Conservation (phyloP, 441 rosid species). For the Arabidopsis lyrata region DNA sequence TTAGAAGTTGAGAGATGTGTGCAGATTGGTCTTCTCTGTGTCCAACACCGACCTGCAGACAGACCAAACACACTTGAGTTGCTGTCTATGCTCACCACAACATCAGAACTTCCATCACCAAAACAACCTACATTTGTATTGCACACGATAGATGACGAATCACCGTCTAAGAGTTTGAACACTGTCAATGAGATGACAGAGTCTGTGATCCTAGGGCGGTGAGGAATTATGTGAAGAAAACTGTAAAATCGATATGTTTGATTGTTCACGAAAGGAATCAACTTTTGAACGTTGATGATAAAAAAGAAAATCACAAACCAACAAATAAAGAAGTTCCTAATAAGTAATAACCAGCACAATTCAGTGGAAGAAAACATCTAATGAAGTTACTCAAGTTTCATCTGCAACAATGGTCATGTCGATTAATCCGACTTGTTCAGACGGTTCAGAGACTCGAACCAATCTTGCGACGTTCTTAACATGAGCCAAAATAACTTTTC, state of each 20-base stretch:
- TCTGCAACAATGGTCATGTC: neutral
- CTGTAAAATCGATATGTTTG: neutral
- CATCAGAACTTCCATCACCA: slow-evolving; percentile 33
- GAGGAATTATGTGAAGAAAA: neutral
- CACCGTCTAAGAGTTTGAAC: neutral
- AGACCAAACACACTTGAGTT: slow-evolving; percentile 31
- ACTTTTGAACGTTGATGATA: neutral
- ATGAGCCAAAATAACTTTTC: too few relatives aligned
- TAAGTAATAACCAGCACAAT: neutral
- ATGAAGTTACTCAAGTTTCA: neutral
- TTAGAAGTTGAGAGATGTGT: slow-evolving; percentile 25
- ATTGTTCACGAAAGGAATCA: neutral
- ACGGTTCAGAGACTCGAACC: neutral
- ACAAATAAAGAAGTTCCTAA: neutral
- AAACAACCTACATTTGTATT: slow-evolving; percentile 24
- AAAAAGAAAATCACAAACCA: too few relatives aligned
- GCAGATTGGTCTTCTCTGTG: slow-evolving; percentile 31
- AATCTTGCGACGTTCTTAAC: neutral
- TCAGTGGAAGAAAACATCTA: neutral
- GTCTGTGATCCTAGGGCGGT: slow-evolving; percentile 6
- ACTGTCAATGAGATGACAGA: slow-evolving; percentile 14
- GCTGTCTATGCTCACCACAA: slow-evolving; percentile 25
- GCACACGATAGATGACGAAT: neutral
- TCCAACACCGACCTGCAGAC: slow-evolving; percentile 23
- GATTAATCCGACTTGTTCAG: neutral